These are phyloP conservation scores for Chrysanthemum seticuspe DNA, from an alignment of 129 eudicot genomes.

Conservation along the genomic window DNA sequence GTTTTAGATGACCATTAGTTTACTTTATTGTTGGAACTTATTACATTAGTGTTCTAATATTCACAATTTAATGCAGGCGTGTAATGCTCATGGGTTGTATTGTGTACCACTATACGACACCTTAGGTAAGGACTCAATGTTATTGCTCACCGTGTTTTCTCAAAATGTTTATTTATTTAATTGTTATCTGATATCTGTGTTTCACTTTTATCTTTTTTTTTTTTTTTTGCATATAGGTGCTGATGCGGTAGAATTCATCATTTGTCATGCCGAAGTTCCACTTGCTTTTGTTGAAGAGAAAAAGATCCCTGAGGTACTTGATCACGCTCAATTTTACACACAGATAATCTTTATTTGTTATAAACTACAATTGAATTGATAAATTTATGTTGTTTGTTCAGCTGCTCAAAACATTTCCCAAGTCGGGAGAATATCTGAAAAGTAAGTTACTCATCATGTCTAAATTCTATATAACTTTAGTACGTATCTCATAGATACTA, in stretches of 20 bases:
- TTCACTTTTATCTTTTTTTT: background rate
- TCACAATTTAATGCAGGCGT: slow-evolving; percentile 63
- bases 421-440: slow-evolving; percentile 62
- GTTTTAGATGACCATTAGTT: background rate
- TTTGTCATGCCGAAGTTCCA: slow-evolving; percentile 85
- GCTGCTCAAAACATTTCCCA: slow-evolving; percentile 75
- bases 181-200: background rate
- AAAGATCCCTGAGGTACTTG: slow-evolving; percentile 75
- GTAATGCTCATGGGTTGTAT: slow-evolving; percentile 90
- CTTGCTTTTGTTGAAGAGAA: slow-evolving; percentile 85
- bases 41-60: slow-evolving; percentile 22
- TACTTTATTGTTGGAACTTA: background rate
- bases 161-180: background rate
- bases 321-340: background rate
- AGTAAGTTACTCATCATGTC: slow-evolving; percentile 55
- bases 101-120: slow-evolving; percentile 95
- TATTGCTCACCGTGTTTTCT: background rate
- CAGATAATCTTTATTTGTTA: background rate
- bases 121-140: slow-evolving; percentile 50
- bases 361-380: background rate
- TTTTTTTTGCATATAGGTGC: slow-evolving; percentile 58
- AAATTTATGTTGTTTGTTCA: slow-evolving; percentile 33
- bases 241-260: slow-evolving; percentile 88
- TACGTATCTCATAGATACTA: background rate
- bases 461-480: background rate